Base-by-base conservation (phyloP, 225 moss, liverwort and hornwort genomes). In the Climacium dendroides region DNA sequence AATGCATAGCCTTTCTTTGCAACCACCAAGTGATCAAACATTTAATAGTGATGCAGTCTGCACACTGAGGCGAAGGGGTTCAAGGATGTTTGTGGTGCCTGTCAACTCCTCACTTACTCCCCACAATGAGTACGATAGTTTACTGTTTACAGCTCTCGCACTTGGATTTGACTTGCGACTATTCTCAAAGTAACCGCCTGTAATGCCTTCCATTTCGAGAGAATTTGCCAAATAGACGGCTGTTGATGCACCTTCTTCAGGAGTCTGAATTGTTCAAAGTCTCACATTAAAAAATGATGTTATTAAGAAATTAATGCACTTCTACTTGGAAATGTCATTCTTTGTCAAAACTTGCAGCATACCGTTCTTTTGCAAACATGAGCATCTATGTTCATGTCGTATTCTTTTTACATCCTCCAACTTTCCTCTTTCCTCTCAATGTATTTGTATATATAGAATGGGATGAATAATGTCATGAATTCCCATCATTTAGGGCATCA, bases 171-270 rank as follows among this genome's bases (percentile, higher is more conserved):
- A 65, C 88, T 87, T 90, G 85, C 89, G 92, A 75, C 88, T 78
- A 58, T 92, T 90, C 79, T 92, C 94, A 43, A 90, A 98, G 85
- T 97, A 95, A 28, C 94, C 88, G 2, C 24, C 24, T 24, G 39
- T 69, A 69, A 69, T 74, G 41, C 92, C 93, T 89, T 93, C 95
- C 84, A 96, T 90, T 58, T 91, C 84, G 7, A 90, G 90, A 85
- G 96, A 85, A 62, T 93, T 94, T 72, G 96, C 95, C 74, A 97
- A 83, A 65, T 90, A 95, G 5, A 94, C 88, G 0, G 92, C 88
- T 5, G 97, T 95, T 34, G 94, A 94, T 63, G 97, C 96, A 70
- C 98, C 98, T 81, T 94, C 87, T 70, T 93, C 92, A 26, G 95
- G 90, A 78, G 94, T 97, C 94, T 96, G 91, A 78, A 70, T 20